phyloP scores from a whole-genome alignment of 1,284 basidiomycete genomes.

The Cutaneotrichosporon sp. region DNA sequence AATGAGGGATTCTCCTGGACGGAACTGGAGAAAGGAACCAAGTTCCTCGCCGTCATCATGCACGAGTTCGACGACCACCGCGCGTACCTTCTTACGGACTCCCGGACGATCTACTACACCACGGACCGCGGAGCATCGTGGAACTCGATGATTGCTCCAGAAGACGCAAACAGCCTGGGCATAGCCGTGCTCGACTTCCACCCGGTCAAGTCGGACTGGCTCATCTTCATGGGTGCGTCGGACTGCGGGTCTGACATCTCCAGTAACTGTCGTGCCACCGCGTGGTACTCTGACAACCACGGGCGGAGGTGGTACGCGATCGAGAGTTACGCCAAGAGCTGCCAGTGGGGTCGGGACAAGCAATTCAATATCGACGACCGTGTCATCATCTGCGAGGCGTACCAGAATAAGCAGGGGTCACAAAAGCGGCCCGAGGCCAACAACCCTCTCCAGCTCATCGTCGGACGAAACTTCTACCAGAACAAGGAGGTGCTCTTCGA shows the following conservation, averaged over 20 bases:
- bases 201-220: constrained; percentile 67
- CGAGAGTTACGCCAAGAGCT: constrained; percentile 83
- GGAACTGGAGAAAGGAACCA: constrained; percentile 58
- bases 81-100: constrained; percentile 80
- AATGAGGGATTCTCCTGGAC: constrained; percentile 94
- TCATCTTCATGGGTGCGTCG: constrained; percentile 82
- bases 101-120: constrained; percentile 67
- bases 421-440: constrained; percentile 58
- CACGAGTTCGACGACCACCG: constrained; percentile 73
- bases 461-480: constrained; percentile 69
- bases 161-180: constrained; percentile 72
- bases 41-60: constrained; percentile 78
- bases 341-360: constrained; percentile 82
- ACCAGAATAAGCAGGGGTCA: constrained; percentile 71
- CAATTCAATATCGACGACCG: constrained; percentile 72
- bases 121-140: constrained; percentile 74
- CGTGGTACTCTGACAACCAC: constrained; percentile 69
- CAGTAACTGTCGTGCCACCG: constrained; percentile 61
- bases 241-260: constrained; percentile 56
- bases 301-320: constrained; percentile 71
- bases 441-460: constrained; percentile 73
- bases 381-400: constrained; percentile 90
- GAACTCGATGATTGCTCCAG: constrained; percentile 60
- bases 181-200: constrained; percentile 82
- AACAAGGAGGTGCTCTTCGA: constrained; percentile 74